Base-by-base conservation (phyloP, 2,329 filamentous ascomycete species). In the Diaporthe amygdali region DNA sequence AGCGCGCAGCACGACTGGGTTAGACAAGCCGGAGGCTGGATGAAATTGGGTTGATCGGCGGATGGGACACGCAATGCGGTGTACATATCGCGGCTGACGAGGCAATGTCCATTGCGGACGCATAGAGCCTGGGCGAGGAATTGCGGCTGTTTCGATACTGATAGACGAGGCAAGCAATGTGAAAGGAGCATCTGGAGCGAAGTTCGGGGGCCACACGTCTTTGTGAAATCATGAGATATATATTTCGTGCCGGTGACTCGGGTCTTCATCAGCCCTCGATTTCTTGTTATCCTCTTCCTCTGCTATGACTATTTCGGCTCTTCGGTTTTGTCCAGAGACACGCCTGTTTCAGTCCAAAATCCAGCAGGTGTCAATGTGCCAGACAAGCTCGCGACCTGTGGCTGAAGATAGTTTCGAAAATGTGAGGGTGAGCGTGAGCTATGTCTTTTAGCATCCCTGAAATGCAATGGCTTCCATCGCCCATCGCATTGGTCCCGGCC, bases 1-100 rank as follows among this genome's bases (percentile, higher is more conserved):
- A 89, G 81, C 87, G 88, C 71, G 86, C 86, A 69, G 82, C 79
- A 9, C 79, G 74, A 74, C 70, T 67, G 70, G 72, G 61, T 51
- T 71, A 61, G 68, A 25, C 3, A 3, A n/a, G 22, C 12, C 17
- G 27, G n/a, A 8, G 2, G 51, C n/a, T 22, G 20, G 9, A n/a
- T 54, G 32, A 7, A 39, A 7, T 14, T 20, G 12, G 59, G 6
- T 6, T 15, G 20, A 39, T 32, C 59, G n/a, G 37, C 22, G 37
- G 37, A n/a, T 52, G 47, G 51, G 32, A 32, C n/a, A 41, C 41
- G 25, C 25, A 54, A 27, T 37, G 34, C 20, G 41, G 41, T 66
- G 64, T 64, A 56, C 67, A 72, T 74, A 73, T 63, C 30, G 37
- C 41, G 49, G 30, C 14, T 63, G 12, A 17, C 30, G 54, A 34